Base-by-base conservation (phyloP, 75 land plant genomes). In the Sequoia sempervirens region DNA sequence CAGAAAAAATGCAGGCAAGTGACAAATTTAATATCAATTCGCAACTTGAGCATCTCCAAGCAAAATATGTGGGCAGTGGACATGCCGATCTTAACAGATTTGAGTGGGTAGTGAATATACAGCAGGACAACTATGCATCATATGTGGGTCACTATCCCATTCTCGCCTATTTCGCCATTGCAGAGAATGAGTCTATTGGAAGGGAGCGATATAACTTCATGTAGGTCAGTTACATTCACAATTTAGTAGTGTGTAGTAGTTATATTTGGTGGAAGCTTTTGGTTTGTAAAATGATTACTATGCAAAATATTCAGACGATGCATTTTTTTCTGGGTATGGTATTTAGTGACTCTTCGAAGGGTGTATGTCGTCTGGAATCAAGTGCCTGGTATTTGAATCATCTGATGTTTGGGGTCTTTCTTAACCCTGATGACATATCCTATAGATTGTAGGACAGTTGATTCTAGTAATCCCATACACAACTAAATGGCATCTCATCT, bases 11-110 rank as follows among this genome's bases (percentile, higher is more conserved):
- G 66, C 66, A 61, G 66, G 97, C 97, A 75, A 95, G 97, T 81
- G 97, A 95, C 76, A 92, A 95, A 83, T 95, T 95, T 61, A 95
- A 95, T 83, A 95, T 95, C 78, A 95, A 95, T 84, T 94, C 96
- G 43, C 97, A 95, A 88, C 93, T 95, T 61, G 97, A 95, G 94
- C 97, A 95, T 85, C 91, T 95, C 9, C 96, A 95, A 79, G 97
- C 97, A 74, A 95, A 95, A 87, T 92, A 95, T 88, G 97, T 94
- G 58, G 97, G 97, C 20, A 95, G 95, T 8, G 97, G 97, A 3
- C 97, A 95, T 83, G 97, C 97, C 2, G 97, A 95, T 82, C 82
- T 95, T 56, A 95, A 89, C 41, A 82, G 96, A 89, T 95, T 95
- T 87, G 92, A 91, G 80, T 91, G 91, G 92, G 92, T 91, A 18